These are phyloP conservation scores for Thermochaetoides dissita DNA, from an alignment of 2,329 filamentous ascomycete species.

Conservation along the genomic window DNA sequence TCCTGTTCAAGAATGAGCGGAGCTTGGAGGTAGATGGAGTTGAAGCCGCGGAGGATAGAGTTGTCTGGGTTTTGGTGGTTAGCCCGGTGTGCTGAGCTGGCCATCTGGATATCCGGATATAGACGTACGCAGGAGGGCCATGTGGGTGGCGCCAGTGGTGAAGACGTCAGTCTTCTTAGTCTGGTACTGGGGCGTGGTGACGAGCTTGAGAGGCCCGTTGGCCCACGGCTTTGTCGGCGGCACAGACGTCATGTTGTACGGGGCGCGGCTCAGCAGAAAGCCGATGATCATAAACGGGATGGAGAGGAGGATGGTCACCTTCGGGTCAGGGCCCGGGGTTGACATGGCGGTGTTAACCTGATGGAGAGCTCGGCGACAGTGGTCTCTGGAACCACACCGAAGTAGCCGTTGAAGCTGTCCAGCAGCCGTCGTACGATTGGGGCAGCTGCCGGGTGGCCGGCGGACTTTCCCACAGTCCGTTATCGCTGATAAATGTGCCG, in stretches of 20 bases:
- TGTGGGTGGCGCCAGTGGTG: slow-evolving; percentile 45
- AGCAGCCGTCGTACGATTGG: too few species aligned
- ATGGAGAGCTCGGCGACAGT: too few species aligned
- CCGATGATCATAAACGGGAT: slow-evolving; percentile 18
- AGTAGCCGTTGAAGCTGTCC: too few species aligned
- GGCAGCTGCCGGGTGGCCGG: too few species aligned
- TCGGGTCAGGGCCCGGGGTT: too few species aligned
- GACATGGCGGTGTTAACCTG: too few species aligned
- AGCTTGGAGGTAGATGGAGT: slow-evolving; percentile 48
- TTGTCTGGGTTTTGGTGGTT: slow-evolving; percentile 31
- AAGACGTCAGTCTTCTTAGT: slow-evolving; percentile 45
- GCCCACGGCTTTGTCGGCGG: slow-evolving; percentile 32
- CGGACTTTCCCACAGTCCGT: too few species aligned
- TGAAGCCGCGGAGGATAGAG: slow-evolving; percentile 47
- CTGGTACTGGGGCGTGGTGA: slow-evolving; percentile 38
- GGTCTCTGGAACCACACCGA: too few species aligned
- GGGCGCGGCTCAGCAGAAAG: slow-evolving; percentile 23
- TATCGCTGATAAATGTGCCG: too few species aligned
- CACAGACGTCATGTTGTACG: slow-evolving; percentile 25
- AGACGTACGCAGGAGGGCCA: slow-evolving; percentile 32
- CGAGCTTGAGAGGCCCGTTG: slow-evolving; percentile 38
- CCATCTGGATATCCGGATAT: neutral
- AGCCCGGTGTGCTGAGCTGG: neutral
- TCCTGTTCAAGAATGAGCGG: slow-evolving; percentile 36
- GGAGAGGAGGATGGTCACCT: slow-evolving; percentile 7